These are phyloP conservation scores for Naganishia kalamii DNA, from an alignment of 768 basidiomycete genomes.

Conservation along the genomic window DNA sequence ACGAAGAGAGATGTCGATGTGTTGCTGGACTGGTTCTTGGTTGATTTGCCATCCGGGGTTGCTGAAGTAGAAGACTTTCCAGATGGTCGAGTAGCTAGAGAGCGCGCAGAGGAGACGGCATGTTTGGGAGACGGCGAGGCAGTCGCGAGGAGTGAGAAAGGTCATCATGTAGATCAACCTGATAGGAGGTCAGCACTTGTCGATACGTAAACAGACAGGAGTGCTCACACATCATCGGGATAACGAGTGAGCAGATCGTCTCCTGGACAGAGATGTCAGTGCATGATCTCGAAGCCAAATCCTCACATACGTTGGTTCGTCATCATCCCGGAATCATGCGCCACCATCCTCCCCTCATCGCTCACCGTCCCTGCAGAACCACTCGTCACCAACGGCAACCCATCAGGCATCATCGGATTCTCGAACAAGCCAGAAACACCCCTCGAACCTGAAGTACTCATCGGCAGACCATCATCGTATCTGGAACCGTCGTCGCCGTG, in stretches of 20 bases:
- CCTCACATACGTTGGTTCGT: neutral
- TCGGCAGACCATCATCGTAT: neutral
- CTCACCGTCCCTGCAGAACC: neutral
- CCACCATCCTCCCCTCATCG: constrained; percentile 8
- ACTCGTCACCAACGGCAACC: neutral
- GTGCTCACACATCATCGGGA: neutral
- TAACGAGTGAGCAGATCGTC: constrained; percentile 10
- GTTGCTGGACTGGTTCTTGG: constrained; percentile 2
- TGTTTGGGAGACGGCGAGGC: neutral
- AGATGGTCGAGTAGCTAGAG: constrained; percentile 6
- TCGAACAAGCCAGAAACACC: neutral
- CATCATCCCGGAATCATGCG: constrained; percentile 12
- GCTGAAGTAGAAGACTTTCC: constrained; percentile 15
- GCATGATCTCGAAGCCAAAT: neutral
- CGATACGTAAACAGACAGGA: neutral
- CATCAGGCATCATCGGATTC: neutral
- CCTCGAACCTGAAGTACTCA: neutral
- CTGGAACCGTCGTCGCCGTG: neutral
- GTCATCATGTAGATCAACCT: constrained; percentile 8
- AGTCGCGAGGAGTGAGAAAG: neutral
- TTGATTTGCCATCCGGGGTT: constrained; percentile 5
- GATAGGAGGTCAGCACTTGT: neutral
- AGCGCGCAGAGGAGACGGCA: constrained; percentile 6
- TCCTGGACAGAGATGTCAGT: neutral
- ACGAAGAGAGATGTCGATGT: constrained; percentile 4